These are phyloP conservation scores for Neurospora africana DNA, from an alignment of 495 filamentous ascomycete genomes.

Conservation along the genomic window DNA sequence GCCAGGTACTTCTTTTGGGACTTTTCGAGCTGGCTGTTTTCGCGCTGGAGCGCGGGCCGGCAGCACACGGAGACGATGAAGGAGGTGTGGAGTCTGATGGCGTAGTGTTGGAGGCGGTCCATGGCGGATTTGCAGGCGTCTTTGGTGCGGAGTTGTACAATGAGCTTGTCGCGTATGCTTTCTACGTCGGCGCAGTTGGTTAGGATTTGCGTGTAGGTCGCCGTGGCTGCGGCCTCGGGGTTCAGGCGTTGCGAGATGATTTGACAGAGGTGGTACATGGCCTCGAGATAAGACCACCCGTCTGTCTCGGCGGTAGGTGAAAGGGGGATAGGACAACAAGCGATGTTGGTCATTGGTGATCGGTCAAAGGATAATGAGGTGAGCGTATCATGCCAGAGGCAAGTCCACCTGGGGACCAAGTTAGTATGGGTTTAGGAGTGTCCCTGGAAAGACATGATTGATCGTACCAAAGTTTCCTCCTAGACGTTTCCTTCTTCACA, in stretches of 20 bases:
- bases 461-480: conserved; percentile 35
- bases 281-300: conserved; percentile 42
- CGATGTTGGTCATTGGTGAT: conserved; percentile 42
- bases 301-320: conserved; percentile 32
- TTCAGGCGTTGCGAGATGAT: conserved; percentile 41
- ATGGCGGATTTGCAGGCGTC: conserved; percentile 44
- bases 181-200: conserved; percentile 38
- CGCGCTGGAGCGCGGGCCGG: conserved; percentile 40
- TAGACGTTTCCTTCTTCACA: conserved; percentile 32
- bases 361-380: conserved; percentile 47
- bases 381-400: conserved; percentile 46
- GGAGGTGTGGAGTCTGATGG: conserved; percentile 42
- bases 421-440: not conserved
- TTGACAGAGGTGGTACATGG: conserved; percentile 43
- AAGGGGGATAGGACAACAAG: conserved; percentile 36
- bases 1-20: conserved; percentile 37
- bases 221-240: conserved; percentile 35
- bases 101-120: conserved; percentile 44
- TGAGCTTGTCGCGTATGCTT: conserved; percentile 33
- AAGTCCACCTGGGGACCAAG: conserved; percentile 37
- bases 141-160: conserved; percentile 34
- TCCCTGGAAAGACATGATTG: not conserved
- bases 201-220: conserved; percentile 37
- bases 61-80: conserved; percentile 47
- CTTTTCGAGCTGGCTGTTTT: conserved; percentile 26